Evolutionary conservation across 2,329 filamentous ascomycete genomes (phyloP).

Genomic region (Clarireedia sp.): DNA sequence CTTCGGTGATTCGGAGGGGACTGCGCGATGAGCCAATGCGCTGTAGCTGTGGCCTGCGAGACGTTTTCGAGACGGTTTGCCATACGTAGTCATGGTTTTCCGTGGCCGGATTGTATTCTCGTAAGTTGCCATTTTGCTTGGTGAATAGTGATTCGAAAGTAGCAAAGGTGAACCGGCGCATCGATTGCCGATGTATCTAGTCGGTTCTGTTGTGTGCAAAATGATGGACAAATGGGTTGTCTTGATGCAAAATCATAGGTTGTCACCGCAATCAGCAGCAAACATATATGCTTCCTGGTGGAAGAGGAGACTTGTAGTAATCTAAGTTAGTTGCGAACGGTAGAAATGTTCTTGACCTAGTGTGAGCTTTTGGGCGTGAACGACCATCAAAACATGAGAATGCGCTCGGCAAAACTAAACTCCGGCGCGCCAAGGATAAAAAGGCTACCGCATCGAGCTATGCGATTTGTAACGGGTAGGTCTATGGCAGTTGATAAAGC

Average conservation of each 20-base stretch:
- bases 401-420: background rate
- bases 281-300: background rate
- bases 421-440: background rate
- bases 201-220: background rate
- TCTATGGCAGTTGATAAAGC: background rate
- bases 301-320: background rate
- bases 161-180: slow-evolving; percentile 3
- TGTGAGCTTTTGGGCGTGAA: no score
- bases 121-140: slow-evolving; percentile 23
- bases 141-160: background rate
- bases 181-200: slow-evolving; percentile 2
- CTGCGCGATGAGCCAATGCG: slow-evolving; percentile 16
- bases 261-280: no score
- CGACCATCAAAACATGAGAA: no score
- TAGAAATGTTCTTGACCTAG: background rate
- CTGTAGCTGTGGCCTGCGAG: slow-evolving; percentile 24
- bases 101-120: slow-evolving; percentile 19
- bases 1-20: slow-evolving; percentile 16
- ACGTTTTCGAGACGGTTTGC: slow-evolving; percentile 25
- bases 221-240: background rate
- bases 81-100: slow-evolving; percentile 29
- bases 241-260: no score
- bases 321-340: background rate
- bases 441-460: no score
- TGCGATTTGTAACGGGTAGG: background rate